These are phyloP conservation scores for Saccharomycopsis fibuligera DNA, from an alignment of 805 yeast genomes.

Conservation along the genomic window DNA sequence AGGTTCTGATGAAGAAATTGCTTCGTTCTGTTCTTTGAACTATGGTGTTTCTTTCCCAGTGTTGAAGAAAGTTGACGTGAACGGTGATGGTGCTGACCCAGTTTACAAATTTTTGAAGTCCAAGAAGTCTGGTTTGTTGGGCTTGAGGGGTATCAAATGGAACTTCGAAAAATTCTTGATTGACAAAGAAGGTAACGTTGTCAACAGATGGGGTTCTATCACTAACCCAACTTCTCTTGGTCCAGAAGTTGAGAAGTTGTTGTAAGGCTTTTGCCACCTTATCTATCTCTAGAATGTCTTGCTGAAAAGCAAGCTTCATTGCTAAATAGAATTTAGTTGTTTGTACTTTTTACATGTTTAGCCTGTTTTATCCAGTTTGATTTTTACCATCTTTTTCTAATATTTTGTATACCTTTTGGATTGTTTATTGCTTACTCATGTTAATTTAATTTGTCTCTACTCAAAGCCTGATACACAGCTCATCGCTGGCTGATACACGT, in stretches of 20 bases:
- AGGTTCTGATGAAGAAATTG: conserved; percentile 62
- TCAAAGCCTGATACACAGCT: too few species aligned
- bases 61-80: conserved; percentile 80
- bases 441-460: too few species aligned
- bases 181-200: conserved; percentile 45
- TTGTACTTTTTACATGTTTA: neutral
- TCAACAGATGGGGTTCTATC: conserved; percentile 55
- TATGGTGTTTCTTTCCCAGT: conserved; percentile 92
- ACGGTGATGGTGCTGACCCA: conserved; percentile 75
- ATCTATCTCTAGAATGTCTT: too few species aligned
- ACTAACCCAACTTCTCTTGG: conserved; percentile 61
- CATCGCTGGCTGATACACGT: too few species aligned
- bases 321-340: too few species aligned
- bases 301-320: too few species aligned
- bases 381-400: neutral
- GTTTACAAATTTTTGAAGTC: conserved; percentile 73
- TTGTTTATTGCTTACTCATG: neutral
- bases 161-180: conserved; percentile 70
- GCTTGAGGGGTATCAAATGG: conserved; percentile 71
- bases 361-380: neutral
- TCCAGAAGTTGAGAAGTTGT: conserved; percentile 50
- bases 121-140: conserved; percentile 51
- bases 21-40: conserved; percentile 67
- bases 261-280: too few species aligned
- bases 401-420: neutral